Evolutionary conservation across 2,329 filamentous ascomycete species (phyloP).

Genomic region (Immersiporthe knoxdaviesiana): DNA sequence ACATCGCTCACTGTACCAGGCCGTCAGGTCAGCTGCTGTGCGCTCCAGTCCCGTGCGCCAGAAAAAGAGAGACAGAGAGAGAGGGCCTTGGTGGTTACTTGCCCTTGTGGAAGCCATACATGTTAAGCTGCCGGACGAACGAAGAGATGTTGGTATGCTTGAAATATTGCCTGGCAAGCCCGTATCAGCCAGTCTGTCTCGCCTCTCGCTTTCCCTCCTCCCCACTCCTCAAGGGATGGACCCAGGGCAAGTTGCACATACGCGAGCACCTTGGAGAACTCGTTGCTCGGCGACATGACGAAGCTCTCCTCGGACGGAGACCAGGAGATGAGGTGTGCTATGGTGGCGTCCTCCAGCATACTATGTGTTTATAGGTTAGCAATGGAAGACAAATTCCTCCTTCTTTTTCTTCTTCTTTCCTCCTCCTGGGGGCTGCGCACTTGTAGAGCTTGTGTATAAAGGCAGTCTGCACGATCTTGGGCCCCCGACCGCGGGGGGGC

Average conservation of each 20-base stretch:
- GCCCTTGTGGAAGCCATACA: slow-evolving; percentile 99
- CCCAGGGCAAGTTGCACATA: slow-evolving; percentile 54
- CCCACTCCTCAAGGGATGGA: no score
- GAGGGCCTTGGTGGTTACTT: slow-evolving; percentile 24
- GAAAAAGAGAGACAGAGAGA: background rate
- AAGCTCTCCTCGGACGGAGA: slow-evolving; percentile 93
- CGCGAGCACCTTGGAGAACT: slow-evolving; percentile 98
- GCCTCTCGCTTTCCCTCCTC: no score
- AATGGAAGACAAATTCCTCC: slow-evolving; percentile 30
- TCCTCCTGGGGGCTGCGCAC: slow-evolving; percentile 52
- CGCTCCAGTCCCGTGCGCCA: slow-evolving; percentile 1
- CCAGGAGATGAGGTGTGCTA: slow-evolving; percentile 97
- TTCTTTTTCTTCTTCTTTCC: background rate
- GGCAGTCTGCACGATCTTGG: slow-evolving; percentile 96
- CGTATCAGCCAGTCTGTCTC: slow-evolving; percentile 17
- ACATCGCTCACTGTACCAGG: slow-evolving; percentile 82
- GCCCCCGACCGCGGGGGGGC: slow-evolving; percentile 80
- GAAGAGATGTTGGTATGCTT: slow-evolving; percentile 99
- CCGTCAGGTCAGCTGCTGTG: slow-evolving; percentile 32
- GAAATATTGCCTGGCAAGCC: slow-evolving; percentile 80
- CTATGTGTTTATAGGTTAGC: slow-evolving; percentile 50
- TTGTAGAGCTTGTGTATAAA: slow-evolving; percentile 99
- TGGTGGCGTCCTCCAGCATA: slow-evolving; percentile 93
- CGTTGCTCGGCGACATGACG: slow-evolving; percentile 95
- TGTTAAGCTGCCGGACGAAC: slow-evolving; percentile 96